Base-by-base conservation (phyloP, 2,329 filamentous ascomycete genomes). In the Ceratocystis ficicola region DNA sequence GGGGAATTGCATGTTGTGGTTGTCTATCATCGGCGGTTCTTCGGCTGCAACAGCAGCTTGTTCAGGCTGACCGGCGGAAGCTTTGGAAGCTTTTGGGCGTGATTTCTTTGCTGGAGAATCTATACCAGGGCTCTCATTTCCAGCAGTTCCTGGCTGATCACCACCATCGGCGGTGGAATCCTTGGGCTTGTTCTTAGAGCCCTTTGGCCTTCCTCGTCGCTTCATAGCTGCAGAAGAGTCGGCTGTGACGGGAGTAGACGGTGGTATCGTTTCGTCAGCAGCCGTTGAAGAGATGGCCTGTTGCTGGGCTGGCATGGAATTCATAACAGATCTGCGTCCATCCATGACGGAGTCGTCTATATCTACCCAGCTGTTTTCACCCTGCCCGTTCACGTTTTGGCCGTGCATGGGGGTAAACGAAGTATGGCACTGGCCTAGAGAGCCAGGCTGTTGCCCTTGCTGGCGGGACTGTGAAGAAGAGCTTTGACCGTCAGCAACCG, bases 201-300 rank as follows among this genome's bases (percentile, higher is more conserved):
- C 82, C 69, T 83, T 84, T 6, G 82, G 82, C 20, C 82, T 76
- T 17, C 82, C 82, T 68, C 81, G 76, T 63, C 81, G 76, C 70
- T 79, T 82, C 44, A 72, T 62, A 25, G 72, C 63, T 20, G 63
- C 63, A 36, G 63, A 65, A 10, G 63, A 65, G 25, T 67, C 62
- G 30, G 55, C 44, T 3, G 36, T 48, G 30, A 65, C 59, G 20
- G 62, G 50, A 8, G 61, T 64, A 15, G 57, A 30, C 25, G 44
- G 41, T 7, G 36, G 66, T 41, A 68, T 65, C 1, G 64, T 59
- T 44, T 64, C 60, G 22, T 68, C 69, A 5, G 66, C 36, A 3
- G 30, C 28, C 44, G 44, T 20, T 48, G 41, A 36, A 20, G 57
- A 20, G 22, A 64, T 44, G 8, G 44, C 1, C 20, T 64, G 68